Base-by-base conservation (phyloP, 2,329 filamentous ascomycete genomes). In the Microdochium trichocladiopsis region DNA sequence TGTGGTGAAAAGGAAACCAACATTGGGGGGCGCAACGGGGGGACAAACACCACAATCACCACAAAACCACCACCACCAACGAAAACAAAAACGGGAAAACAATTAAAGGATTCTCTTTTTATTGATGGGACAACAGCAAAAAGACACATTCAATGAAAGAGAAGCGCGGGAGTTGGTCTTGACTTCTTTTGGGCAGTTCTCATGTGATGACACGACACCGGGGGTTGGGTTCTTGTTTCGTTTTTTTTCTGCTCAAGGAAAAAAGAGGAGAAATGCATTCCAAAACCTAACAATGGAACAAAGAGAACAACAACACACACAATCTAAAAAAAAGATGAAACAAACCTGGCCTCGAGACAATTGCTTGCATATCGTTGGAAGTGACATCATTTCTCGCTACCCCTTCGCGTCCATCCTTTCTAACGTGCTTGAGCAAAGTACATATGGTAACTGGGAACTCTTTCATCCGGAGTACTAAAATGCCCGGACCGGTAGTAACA, bases 291-390 rank as follows among this genome's bases (percentile, higher is more conserved):
- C 16, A 41, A 45, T 45, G 41, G 41, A 45, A 45, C 41, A 45
- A 45, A 45, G 41, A 45, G 41, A 45, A 45, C 41, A 22, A 45
- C 41, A 45, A 16, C 6, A 45, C 41, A 45, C 41, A 45, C 41
- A 45, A 45, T 45, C 41, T 45, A 45, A 45, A 45, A 45, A 45
- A 45, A 21, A 45, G 41, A 45, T 45, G 41, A 45, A 45, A 45
- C 41, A 18, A 45, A 41, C 36, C n/a, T 41, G 36, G 36, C 9
- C n/a, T 41, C 36, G 9, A 18, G 36, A 16, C 36, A 12, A 16
- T 16, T 18, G n/a, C n/a, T 12, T 41, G 11, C 6, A 33, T n/a
- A n/a, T n/a, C n/a, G n/a, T n/a, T n/a, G n/a, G 28, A 31, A 8
- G 14, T 31, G 28, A 31, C 28, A 31, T 31, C 28, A 31, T 31